phyloP scores from a whole-genome alignment of 148 eudicot species.

The Nepenthes gracilis region DNA sequence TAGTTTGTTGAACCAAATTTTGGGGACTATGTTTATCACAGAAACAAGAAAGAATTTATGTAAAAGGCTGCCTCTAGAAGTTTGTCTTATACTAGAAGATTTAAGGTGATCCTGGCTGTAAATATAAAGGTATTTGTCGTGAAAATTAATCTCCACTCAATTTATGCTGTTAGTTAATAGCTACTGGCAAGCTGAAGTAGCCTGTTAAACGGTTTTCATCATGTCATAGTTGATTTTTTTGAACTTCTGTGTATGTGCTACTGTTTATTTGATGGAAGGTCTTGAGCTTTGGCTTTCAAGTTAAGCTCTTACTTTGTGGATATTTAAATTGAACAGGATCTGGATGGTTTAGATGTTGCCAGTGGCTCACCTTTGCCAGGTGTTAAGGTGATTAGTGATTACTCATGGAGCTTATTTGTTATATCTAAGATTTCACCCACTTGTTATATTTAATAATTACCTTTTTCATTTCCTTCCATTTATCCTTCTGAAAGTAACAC shows the following conservation, averaged over 20 bases:
- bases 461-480: background rate
- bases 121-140: no score
- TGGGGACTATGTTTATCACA: no score
- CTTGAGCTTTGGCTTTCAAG: background rate
- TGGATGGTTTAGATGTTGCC: constrained; percentile 36
- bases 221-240: background rate
- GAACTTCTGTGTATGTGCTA: constrained; percentile 2
- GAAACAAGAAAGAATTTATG: no score
- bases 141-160: no score
- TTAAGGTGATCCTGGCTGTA: no score
- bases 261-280: background rate
- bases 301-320: constrained; percentile 3
- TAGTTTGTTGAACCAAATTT: no score
- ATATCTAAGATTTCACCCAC: background rate
- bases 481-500: background rate
- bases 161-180: no score
- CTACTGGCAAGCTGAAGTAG: background rate
- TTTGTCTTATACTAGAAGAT: no score
- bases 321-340: constrained; percentile 34
- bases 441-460: background rate
- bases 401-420: background rate
- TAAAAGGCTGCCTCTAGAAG: no score
- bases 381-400: constrained; percentile 60
- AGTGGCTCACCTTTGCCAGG: constrained; percentile 99
- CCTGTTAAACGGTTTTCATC: background rate